A percentile compares a stretch with the other conserved stretches of the same genome.
Conservation (phyloP, 176 grass and related monocot species). For the Phragmites australis region DNA sequence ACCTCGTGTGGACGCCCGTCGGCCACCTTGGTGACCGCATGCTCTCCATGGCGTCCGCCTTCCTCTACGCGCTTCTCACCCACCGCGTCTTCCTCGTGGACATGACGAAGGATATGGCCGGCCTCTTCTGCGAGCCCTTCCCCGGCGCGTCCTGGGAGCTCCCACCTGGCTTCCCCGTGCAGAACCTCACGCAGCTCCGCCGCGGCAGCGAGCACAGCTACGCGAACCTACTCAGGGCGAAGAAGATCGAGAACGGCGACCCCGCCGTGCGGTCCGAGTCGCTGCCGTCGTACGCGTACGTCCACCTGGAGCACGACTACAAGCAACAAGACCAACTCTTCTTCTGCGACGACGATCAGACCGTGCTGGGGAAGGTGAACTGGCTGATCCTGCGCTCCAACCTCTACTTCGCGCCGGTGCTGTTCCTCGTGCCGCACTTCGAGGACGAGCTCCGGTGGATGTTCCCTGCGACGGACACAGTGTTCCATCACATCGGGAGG, state of each 20-base stretch:
- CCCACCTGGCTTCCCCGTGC: conserved; percentile 36
- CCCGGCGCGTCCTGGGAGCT: conserved; percentile 60
- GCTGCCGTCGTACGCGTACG: conserved; percentile 54
- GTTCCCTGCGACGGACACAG: conserved; percentile 64
- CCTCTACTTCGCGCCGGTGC: conserved; percentile 62
- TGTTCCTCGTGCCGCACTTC: conserved; percentile 69
- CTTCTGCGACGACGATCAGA: conserved; percentile 71
- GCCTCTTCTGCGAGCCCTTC: conserved; percentile 71
- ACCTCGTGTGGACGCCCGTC: conserved; percentile 59
- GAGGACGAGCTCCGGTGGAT: conserved; percentile 74
- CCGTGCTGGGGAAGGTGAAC: conserved; percentile 50
- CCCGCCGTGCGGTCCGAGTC: conserved; percentile 14
- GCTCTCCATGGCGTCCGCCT: conserved; percentile 58
- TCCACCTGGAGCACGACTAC: conserved; percentile 64
- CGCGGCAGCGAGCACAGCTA: conserved; percentile 55
- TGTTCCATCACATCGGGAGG: conserved; percentile 70
- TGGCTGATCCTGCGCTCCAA: conserved; percentile 72
- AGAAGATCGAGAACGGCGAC: conserved; percentile 24
- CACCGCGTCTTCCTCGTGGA: conserved; percentile 54
- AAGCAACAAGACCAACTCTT: conserved; percentile 49
- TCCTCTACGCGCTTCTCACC: conserved; percentile 72
- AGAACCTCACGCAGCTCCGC: conserved; percentile 39
- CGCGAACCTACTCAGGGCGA: conserved; percentile 31
- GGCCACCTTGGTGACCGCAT: conserved; percentile 57
- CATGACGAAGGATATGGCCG: conserved; percentile 43